Base-by-base conservation (phyloP, 441 rosid genomes). In the Kokia cookei region DNA sequence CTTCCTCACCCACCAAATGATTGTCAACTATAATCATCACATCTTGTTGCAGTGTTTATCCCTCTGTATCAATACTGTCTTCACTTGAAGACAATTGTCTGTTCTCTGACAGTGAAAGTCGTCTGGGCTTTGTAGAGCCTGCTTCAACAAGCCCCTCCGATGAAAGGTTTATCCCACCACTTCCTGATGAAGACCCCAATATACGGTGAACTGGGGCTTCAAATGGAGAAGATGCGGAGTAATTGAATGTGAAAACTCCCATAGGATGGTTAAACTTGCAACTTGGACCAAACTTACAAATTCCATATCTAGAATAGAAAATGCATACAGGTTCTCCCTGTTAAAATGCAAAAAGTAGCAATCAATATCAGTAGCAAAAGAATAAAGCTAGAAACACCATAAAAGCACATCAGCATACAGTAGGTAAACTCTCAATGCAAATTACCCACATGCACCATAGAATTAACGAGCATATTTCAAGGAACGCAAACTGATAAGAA, bases 201-300 rank as follows among this genome's bases (percentile, higher is more conserved):
- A 83, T 76, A 63, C 73, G 87, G 61, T 82, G 83, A 79, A 85
- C 88, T 8, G 90, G 84, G 45, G 87, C 72, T 76, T 85, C 93
- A 50, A 80, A 84, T 73, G 97, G 82, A 72, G 94, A 83, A 47
- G 91, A 88, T 54, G 93, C 76, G 10, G 94, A 76, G 70, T 87
- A 81, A 71, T 85, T 90, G 83, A 89, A 90, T 45, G 94, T 68
- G 75, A 91, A 92, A 76, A 89, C 81, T 78, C 89, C 87, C 97
- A 96, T 94, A 60, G 99, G 99, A 72, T 96, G 99, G 84, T 96
- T 89, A 81, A 94, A 96, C 87, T 94, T 96, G 91, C 99, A 96
- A 82, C 98, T 96, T 65, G 98, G 97, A 73, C 98, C 99, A 86
- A 96, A 96, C 83, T 96, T 96, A 96, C 99, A 96, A 71, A 92